These are phyloP conservation scores for Eucalyptus virginea DNA, from an alignment of 345 rosid species.

Conservation along the genomic window DNA sequence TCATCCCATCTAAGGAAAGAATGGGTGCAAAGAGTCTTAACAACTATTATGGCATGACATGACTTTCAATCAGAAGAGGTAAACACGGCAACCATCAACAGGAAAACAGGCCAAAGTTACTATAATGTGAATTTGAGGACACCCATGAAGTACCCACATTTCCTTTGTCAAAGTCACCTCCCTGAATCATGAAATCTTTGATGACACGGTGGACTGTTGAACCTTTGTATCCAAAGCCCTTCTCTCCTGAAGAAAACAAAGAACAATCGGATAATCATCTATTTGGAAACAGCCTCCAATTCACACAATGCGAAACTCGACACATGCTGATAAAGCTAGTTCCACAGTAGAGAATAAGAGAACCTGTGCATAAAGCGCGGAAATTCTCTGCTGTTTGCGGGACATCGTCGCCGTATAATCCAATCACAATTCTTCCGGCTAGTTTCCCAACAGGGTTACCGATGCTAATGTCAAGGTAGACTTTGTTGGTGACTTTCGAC, in stretches of 20 bases:
- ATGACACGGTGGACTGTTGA: constrained; percentile 87
- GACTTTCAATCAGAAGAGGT: background rate
- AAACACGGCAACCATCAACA: background rate
- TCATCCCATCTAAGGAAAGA: background rate
- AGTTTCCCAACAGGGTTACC: constrained; percentile 89
- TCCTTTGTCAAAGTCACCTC: constrained; percentile 97
- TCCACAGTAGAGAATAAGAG: background rate
- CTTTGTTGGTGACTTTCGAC: constrained; percentile 82
- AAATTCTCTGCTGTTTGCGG: constrained; percentile 95
- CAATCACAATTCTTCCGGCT: constrained; percentile 84
- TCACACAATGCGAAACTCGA: background rate
- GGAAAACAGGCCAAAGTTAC: background rate
- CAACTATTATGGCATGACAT: background rate
- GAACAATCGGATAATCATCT: background rate
- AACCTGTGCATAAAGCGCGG: constrained; percentile 95
- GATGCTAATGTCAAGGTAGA: constrained; percentile 83
- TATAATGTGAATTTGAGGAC: background rate
- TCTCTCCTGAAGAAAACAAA: constrained; percentile 54
- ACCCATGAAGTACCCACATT: constrained; percentile 39
- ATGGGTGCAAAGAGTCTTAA: background rate
- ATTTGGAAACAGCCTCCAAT: background rate
- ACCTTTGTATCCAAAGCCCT: constrained; percentile 89
- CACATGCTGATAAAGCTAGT: too few relatives aligned
- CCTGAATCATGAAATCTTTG: constrained; percentile 97
- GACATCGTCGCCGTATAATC: constrained; percentile 90